Evolutionary conservation across 169 alveolate species (phyloP), one percentile per base, ranked within the genome.

Genomic region (Plasmodium knowlesi): DNA sequence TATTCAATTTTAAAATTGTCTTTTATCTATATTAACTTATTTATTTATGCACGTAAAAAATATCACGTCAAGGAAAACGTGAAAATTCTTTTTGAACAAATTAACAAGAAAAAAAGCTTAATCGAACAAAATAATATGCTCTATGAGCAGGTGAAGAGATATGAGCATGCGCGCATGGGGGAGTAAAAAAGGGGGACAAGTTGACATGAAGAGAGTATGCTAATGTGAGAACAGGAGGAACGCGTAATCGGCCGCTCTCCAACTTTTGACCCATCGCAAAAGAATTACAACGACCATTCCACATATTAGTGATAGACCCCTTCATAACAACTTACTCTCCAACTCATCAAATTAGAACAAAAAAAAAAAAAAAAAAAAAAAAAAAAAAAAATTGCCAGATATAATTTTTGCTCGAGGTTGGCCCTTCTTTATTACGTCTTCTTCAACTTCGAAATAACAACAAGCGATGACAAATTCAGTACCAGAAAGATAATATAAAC

Each of bases 91-190:
- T 81, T 91, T 67, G 81, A 91, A 5, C 92, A 82, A 67, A 91
- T 91, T 70, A 82, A 80, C 79, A 91, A 81, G 61, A 91, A 91
- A 81, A 80, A 91, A 91, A 28, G 76, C 28, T 50, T 81, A 81
- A 91, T 81, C 25, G 92, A 81, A 82, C 67, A 91, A 70, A 91
- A 91, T 91, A 71, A 91, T 57, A 81, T 91, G 9, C 70, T 91
- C 12, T 91, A 91, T 57, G 95, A 91, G 41, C 92, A 91, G 71
- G 70, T 91, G n/a, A 91, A 76, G 53, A 91, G 30, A 19, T 81
- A 70, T 41, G 92, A n/a, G 32, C 37, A 70, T 30, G 92, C 12
- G 61, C 28, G 30, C 70, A 70, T 80, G 30, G 37, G 50, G 39
- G 12, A 70, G 37, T 67, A 28, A 4, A 9, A 46, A 85, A 85